Evolutionary conservation across 2,329 filamentous ascomycete genomes (phyloP).

Genomic region (Exophiala sp.): DNA sequence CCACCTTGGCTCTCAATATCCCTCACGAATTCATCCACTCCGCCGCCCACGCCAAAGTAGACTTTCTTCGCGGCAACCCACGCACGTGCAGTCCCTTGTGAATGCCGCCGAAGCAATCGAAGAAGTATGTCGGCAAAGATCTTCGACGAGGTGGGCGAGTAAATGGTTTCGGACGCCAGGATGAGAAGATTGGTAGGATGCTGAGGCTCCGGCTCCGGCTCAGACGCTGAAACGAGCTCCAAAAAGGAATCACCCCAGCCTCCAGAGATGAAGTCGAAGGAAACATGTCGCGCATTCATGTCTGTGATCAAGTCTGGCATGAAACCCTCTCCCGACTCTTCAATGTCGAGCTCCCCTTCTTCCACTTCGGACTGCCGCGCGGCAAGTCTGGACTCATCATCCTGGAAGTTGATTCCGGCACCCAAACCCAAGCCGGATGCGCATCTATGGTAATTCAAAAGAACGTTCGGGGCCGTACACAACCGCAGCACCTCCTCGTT

Average conservation of each 20-base stretch:
- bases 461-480: slow-evolving; percentile 55
- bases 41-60: slow-evolving; percentile 62
- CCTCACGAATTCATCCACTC: slow-evolving; percentile 53
- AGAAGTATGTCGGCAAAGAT: slow-evolving; percentile 53
- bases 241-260: slow-evolving; percentile 49
- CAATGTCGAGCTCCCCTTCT: slow-evolving; percentile 34
- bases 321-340: slow-evolving; percentile 41
- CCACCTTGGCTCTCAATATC: slow-evolving; percentile 25
- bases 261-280: slow-evolving; percentile 53
- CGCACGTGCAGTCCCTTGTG: slow-evolving; percentile 37
- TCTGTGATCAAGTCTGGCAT: slow-evolving; percentile 43
- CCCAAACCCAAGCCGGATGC: not conserved
- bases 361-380: too few relatives aligned
- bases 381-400: too few relatives aligned
- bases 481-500: slow-evolving; percentile 56
- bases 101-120: slow-evolving; percentile 41
- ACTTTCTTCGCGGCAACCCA: slow-evolving; percentile 59
- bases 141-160: slow-evolving; percentile 50
- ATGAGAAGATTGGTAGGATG: slow-evolving; percentile 35
- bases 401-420: too few relatives aligned
- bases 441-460: slow-evolving; percentile 46
- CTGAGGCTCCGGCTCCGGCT: not conserved
- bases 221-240: slow-evolving; percentile 36
- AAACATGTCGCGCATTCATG: slow-evolving; percentile 41
- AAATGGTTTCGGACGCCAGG: slow-evolving; percentile 60